Evolutionary conservation across 768 basidiomycete species (phyloP), one percentile per base, ranked within the genome.

Genomic region (Peribolospora kevripleyi): DNA sequence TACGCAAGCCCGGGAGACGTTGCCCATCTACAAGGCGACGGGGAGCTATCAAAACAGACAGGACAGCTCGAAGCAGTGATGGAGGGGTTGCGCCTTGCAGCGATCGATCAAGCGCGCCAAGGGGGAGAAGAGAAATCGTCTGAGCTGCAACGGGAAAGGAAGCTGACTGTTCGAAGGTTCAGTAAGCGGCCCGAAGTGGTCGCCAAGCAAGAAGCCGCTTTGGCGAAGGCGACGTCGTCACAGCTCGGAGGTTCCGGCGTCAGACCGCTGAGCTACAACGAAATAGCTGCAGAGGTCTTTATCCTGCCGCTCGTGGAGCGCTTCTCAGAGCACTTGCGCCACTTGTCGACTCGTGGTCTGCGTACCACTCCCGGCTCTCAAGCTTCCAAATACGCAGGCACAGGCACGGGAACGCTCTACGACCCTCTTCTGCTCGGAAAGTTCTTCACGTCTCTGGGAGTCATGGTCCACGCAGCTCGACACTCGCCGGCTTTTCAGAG

Each of bases 281-380:
- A 77, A 76, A 0, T 72, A 38, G 86, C 87, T 0, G 83, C 83
- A 0, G 85, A 88, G 63, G 79, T 70, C 67, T 97, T 95, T 69
- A 75, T 93, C 52, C 76, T 80, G 57, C 93, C 93, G 0, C 71
- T 97, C 53, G 75, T 95, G 68, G 82, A 88, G 61, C 76, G 80
- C n/a, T 93, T 97, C 68, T 98, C 88, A 88, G 64, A 74, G n/a
- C 85, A 90, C 68, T 75, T 93, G 48, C 77, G 83, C 6, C 86
- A 91, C 61, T 80, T 76, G 52, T 74, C 83, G 46, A 80, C 80
- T 2, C 72, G 75, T 2, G 72, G 73, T 46, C 71, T 71, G n/a
- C 68, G 74, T 38, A 70, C 69, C n/a, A 66, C 73, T 10, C 25
- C 45, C 5, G 42, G 51, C 46, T 72, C 72, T 39, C 36, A 53